phyloP scores from a whole-genome alignment of 2,329 filamentous ascomycete species.

The Aspergillus intermedius region DNA sequence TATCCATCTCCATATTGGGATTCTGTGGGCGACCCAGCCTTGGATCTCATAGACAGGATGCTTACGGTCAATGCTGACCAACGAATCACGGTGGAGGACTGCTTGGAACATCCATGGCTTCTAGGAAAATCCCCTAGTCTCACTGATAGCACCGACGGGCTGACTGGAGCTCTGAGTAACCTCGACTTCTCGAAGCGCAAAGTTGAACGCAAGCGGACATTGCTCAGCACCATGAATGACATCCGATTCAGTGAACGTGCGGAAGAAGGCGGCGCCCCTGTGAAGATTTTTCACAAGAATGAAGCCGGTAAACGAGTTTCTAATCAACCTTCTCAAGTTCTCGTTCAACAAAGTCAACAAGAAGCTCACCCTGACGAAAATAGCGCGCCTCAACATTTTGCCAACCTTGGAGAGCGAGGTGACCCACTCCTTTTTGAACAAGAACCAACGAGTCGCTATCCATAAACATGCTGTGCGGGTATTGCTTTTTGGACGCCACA shows the following conservation, averaged over 20 bases:
- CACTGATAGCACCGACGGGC: constrained; percentile 82
- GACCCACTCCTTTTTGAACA: constrained; percentile 71
- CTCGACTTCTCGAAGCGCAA: constrained; percentile 82
- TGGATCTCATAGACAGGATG: constrained; percentile 94
- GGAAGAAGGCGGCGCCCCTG: constrained; percentile 48
- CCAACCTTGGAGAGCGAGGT: constrained; percentile 76
- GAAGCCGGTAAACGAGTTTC: constrained; percentile 42
- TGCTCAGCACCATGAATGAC: constrained; percentile 75
- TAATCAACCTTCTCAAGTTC: constrained; percentile 31
- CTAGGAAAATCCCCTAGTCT: constrained; percentile 55
- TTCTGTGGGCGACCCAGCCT: constrained; percentile 72
- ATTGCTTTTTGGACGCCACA: background rate
- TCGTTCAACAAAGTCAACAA: constrained; percentile 11
- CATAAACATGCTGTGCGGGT: constrained; percentile 2
- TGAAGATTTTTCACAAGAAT: constrained; percentile 74
- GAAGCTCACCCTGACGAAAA: constrained; percentile 63
- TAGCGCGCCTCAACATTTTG: constrained; percentile 68
- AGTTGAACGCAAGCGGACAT: constrained; percentile 71
- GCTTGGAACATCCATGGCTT: constrained; percentile 85
- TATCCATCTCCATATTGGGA: constrained; percentile 98
- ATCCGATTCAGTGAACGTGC: constrained; percentile 58
- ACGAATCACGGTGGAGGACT: constrained; percentile 83
- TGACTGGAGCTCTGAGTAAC: constrained; percentile 76
- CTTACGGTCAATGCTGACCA: constrained; percentile 77
- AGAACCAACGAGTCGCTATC: constrained; percentile 44